Conservation (phyloP, 2,329 filamentous ascomycete species). For the Cytospora paraplurivora region DNA sequence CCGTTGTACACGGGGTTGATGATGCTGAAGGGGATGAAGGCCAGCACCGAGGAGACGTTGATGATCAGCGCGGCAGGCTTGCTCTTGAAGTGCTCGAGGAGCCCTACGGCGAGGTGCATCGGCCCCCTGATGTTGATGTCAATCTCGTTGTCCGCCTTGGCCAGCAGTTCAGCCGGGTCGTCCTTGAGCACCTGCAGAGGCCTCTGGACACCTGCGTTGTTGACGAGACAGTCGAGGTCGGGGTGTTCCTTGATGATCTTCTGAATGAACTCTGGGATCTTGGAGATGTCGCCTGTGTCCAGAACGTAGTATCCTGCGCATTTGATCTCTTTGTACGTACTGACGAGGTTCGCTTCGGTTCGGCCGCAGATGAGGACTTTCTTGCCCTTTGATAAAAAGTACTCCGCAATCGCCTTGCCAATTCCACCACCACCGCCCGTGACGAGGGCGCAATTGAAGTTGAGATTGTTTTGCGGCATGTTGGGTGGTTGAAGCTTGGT, state of each 20-base stretch:
- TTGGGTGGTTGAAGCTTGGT: neutral
- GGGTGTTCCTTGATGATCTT: slow-evolving; percentile 52
- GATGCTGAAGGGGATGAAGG: slow-evolving; percentile 53
- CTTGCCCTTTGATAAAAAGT: slow-evolving; percentile 49
- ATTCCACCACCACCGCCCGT: slow-evolving; percentile 57
- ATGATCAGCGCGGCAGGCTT: slow-evolving; percentile 48
- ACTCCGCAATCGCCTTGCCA: slow-evolving; percentile 50
- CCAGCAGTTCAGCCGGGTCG: slow-evolving; percentile 45
- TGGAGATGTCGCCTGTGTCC: slow-evolving; percentile 50
- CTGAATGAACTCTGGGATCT: slow-evolving; percentile 48
- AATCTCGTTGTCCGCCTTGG: slow-evolving; percentile 58
- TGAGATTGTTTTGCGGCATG: slow-evolving; percentile 34
- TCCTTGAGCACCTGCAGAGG: slow-evolving; percentile 49
- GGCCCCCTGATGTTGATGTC: slow-evolving; percentile 61
- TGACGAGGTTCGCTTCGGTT: slow-evolving; percentile 55
- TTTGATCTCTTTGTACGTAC: slow-evolving; percentile 46
- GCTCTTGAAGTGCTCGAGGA: slow-evolving; percentile 52
- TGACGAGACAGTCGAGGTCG: slow-evolving; percentile 59
- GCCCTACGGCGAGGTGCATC: slow-evolving; percentile 54
- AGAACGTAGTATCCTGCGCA: slow-evolving; percentile 53
- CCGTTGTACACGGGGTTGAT: slow-evolving; percentile 62
- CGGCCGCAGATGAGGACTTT: slow-evolving; percentile 56
- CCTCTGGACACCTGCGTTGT: slow-evolving; percentile 61
- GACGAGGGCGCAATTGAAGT: slow-evolving; percentile 49
- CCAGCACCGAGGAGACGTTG: slow-evolving; percentile 57